These are phyloP conservation scores for Poa annua DNA, from an alignment of 176 grass and related monocot genomes.

Conservation along the genomic window DNA sequence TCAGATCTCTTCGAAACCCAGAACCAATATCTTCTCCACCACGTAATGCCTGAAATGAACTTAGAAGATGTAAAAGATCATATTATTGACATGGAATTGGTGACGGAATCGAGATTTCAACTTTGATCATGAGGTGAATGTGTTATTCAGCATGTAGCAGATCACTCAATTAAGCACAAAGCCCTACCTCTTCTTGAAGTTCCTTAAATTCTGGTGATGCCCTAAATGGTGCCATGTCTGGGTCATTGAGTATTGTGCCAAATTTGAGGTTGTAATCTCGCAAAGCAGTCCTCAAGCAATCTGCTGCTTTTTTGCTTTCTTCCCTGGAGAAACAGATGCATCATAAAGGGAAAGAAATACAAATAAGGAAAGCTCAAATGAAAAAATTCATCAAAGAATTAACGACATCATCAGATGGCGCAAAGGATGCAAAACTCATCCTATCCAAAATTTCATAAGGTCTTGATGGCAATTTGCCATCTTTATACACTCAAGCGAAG, in stretches of 20 bases:
- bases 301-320: constrained; percentile 76
- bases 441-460: constrained; percentile 2
- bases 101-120: constrained; percentile 33
- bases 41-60: constrained; percentile 68
- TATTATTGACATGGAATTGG: constrained; percentile 5
- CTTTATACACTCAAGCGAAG: constrained; percentile 19
- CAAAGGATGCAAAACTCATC: constrained; percentile 10
- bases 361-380: constrained; percentile 21
- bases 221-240: constrained; percentile 85
- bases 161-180: constrained; percentile 27
- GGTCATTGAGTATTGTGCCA: constrained; percentile 90
- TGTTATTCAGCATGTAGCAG: constrained; percentile 19
- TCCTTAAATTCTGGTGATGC: constrained; percentile 90
- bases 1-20: constrained; percentile 88
- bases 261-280: constrained; percentile 96
- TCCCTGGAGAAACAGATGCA: constrained; percentile 69
- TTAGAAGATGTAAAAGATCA: constrained; percentile 26
- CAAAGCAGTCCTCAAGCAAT: constrained; percentile 84
- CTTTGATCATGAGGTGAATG: constrained; percentile 19
- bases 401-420: background rate
- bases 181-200: constrained; percentile 85
- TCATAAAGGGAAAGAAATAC: constrained; percentile 9
- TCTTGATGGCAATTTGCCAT: constrained; percentile 3
- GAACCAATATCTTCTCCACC: constrained; percentile 90
- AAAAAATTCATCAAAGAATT: constrained; percentile 3